Base-by-base conservation (phyloP, 1,139 yeast species). In the Saccharomycopsis phalli region DNA sequence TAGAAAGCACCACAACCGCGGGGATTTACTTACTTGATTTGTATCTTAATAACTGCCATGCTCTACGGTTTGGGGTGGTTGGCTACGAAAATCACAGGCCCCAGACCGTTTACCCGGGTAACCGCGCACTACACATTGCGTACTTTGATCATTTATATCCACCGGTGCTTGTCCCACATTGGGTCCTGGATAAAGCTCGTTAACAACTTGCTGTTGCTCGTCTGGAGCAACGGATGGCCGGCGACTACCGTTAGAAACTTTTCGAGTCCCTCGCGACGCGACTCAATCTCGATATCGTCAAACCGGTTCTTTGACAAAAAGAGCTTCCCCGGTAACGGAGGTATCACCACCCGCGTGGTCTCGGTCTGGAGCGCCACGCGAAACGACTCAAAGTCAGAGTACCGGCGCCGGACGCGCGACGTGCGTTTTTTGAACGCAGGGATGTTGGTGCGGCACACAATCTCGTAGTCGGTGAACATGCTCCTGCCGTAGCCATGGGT, bases 151-250 rank as follows among this genome's bases (percentile, higher is more conserved):
- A n/a, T n/a, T n/a, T n/a, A 42, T 11, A 44, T 13, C 47, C 47
- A 45, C 16, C 40, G 28, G 20, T 43, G 37, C 49, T 69, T 67
- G 45, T 80, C 87, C 94, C 94, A 84, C 39, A 66, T 69, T 6
- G 87, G 94, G 53, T 84, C 91, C 59, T 88, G 96, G 40, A 91
- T 76, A 54, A 91, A 91, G 37, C 88, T 81, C 45, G 81, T 78
- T 50, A 91, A 68, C 1, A 83, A 76, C 50, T 76, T 74, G n/a
- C 91, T 76, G 0, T 95, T 94, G 14, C 36, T 23, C 0, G 95
- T 83, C 60, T 91, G 97, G 45, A 91, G 63, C 47, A 91, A 63
- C 1, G 98, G 98, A 58, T 91, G 98, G 7, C 95, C 94, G 16
- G 94, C 94, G 10, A 91, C 94, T 21, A 74, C 68, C 42, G 72